phyloP scores from a whole-genome alignment of 129 eudicot genomes.

The Lactuca saligna region DNA sequence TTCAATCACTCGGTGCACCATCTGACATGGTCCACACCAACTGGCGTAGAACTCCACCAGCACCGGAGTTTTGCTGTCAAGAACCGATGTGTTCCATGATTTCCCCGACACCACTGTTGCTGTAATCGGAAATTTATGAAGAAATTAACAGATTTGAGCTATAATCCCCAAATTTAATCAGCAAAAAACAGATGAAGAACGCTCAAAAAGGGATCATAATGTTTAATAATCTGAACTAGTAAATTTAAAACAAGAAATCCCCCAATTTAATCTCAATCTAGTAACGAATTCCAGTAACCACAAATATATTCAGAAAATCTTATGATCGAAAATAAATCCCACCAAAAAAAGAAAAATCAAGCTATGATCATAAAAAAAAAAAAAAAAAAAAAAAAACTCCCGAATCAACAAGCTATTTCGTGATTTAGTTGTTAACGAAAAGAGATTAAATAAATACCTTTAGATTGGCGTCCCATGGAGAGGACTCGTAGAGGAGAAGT shows the following conservation, averaged over 20 bases:
- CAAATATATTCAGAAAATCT: not conserved
- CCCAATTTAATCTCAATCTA: not conserved
- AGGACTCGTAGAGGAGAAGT: slow-evolving; percentile 17
- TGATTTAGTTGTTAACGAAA: not conserved
- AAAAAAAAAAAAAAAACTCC: not conserved
- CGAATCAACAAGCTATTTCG: not conserved
- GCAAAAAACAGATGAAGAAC: not conserved
- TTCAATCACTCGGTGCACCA: slow-evolving; percentile 93
- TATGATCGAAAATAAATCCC: not conserved
- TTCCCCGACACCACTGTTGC: slow-evolving; percentile 60
- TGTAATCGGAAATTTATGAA: slow-evolving; percentile 31
- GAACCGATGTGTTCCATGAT: slow-evolving; percentile 73
- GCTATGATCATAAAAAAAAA: not conserved
- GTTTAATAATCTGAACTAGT: not conserved
- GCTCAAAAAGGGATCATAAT: not conserved
- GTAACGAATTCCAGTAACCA: not conserved
- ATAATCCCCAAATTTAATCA: not conserved
- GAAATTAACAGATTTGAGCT: not conserved
- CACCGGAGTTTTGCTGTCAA: slow-evolving; percentile 68
- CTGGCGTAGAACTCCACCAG: slow-evolving; percentile 92
- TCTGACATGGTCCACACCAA: slow-evolving; percentile 99
- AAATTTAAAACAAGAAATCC: slow-evolving; percentile 2
- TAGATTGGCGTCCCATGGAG: slow-evolving; percentile 31
- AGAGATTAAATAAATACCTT: slow-evolving; percentile 15
- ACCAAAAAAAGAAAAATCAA: not conserved